A percentile compares a stretch with the other conserved stretches of the same genome.
phyloP scores from a whole-genome alignment of 192 early-diverging fungal genomes.

The Backusella liffmaniae region DNA sequence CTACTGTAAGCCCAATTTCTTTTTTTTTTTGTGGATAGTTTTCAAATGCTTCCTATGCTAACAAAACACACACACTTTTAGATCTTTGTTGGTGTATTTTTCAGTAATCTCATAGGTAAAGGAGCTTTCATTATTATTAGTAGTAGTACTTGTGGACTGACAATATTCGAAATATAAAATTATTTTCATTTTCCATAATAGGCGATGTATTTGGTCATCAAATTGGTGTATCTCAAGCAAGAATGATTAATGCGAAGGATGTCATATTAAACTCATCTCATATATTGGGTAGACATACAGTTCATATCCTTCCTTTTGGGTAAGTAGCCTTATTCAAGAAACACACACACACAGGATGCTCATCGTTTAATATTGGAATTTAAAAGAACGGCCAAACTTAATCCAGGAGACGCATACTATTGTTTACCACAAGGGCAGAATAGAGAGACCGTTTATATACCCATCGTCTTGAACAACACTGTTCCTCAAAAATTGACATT shows the following conservation, averaged over 20 bases:
- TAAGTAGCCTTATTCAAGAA: neutral
- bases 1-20: conserved; percentile 6
- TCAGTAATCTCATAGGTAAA: conserved; percentile 1
- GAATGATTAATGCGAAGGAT: conserved; percentile 30
- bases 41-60: neutral
- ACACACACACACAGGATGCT: neutral
- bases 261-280: conserved; percentile 40
- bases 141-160: neutral
- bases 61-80: neutral
- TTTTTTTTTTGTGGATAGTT: neutral
- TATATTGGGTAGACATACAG: conserved; percentile 45
- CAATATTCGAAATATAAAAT: neutral
- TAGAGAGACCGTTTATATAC: conserved; percentile 29
- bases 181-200: conserved; percentile 2
- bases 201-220: conserved; percentile 33
- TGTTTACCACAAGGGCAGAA: conserved; percentile 41
- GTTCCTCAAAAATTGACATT: conserved; percentile 29
- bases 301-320: conserved; percentile 45
- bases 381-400: conserved; percentile 45
- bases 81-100: neutral
- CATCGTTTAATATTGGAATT: neutral
- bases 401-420: conserved; percentile 42
- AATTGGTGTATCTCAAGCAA: conserved; percentile 31
- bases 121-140: neutral
- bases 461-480: conserved; percentile 43